These are phyloP conservation scores for Chernovozyma aurita DNA, from an alignment of 1,139 yeast genomes.

Conservation along the genomic window DNA sequence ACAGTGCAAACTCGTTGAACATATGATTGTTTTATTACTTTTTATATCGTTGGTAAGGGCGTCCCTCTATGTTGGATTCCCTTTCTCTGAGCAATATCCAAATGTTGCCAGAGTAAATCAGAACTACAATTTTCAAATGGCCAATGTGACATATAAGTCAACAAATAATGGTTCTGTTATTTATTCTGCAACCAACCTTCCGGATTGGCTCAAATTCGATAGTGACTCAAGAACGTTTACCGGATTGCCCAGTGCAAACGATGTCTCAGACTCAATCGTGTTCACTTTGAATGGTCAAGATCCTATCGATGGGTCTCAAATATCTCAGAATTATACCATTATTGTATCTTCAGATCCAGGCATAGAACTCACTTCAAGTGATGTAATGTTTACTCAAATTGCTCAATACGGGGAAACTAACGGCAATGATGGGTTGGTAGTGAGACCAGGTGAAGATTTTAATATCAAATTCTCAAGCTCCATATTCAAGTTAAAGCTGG, in stretches of 20 bases:
- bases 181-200: slow-evolving; percentile 57
- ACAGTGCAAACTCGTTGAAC: too few relatives aligned
- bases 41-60: slow-evolving; percentile 3
- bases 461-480: slow-evolving; percentile 55
- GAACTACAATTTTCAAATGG: slow-evolving; percentile 62
- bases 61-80: slow-evolving; percentile 58
- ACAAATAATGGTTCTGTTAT: slow-evolving; percentile 37
- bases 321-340: slow-evolving; percentile 49
- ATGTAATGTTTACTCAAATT: slow-evolving; percentile 46
- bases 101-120: slow-evolving; percentile 74
- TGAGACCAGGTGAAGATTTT: slow-evolving; percentile 65
- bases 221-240: slow-evolving; percentile 51
- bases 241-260: slow-evolving; percentile 59
- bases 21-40: slow-evolving; percentile 1
- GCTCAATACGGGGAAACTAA: slow-evolving; percentile 62
- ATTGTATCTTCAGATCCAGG: slow-evolving; percentile 56
- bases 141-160: slow-evolving; percentile 67
- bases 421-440: slow-evolving; percentile 69
- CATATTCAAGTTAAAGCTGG: slow-evolving; percentile 46
- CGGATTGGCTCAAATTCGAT: slow-evolving; percentile 79
- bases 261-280: slow-evolving; percentile 37
- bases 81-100: slow-evolving; percentile 79
- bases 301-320: slow-evolving; percentile 38
- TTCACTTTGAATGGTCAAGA: slow-evolving; percentile 65
- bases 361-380: slow-evolving; percentile 34